Evolutionary conservation across 2,329 filamentous ascomycete species (phyloP).

Genomic region (Hirsutella minnesotensis): DNA sequence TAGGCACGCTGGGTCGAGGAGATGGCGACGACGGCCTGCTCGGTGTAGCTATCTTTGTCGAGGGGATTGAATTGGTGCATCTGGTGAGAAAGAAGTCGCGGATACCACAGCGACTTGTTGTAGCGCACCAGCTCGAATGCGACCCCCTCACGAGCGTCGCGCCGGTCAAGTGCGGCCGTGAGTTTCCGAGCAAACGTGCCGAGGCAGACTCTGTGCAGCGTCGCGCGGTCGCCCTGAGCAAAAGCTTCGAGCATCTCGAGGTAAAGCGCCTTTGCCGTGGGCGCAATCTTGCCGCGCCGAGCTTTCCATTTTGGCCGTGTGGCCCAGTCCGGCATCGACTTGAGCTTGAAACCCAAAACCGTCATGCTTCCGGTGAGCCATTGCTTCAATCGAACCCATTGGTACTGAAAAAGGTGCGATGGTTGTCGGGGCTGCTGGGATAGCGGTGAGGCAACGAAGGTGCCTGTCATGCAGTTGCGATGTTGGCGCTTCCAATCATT

Average conservation of each 20-base stretch:
- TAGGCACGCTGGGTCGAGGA: conserved; percentile 41
- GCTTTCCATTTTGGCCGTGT: conserved; percentile 31
- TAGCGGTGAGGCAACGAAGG: conserved; percentile 33
- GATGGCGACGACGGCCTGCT: conserved; percentile 50
- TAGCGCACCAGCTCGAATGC: conserved; percentile 45
- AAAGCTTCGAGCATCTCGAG: conserved; percentile 48
- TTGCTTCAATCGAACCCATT: conserved; percentile 22
- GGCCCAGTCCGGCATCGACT: conserved; percentile 32
- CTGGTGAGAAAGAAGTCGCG: conserved; percentile 44
- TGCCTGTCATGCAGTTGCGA: conserved; percentile 22
- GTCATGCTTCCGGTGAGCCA: conserved; percentile 21
- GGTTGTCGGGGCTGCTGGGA: conserved; percentile 19
- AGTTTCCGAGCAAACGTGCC: conserved; percentile 39
- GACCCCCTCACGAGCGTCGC: conserved; percentile 31
- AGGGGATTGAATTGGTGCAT: conserved; percentile 32
- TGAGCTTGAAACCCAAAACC: conserved; percentile 26
- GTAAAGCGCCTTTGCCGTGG: conserved; percentile 48
- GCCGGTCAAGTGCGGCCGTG: conserved; percentile 37
- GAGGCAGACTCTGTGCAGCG: conserved; percentile 41
- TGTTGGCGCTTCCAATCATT: not conserved
- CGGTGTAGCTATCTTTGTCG: conserved; percentile 21
- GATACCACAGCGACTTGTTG: conserved; percentile 26
- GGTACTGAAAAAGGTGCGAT: conserved; percentile 20
- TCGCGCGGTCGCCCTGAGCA: conserved; percentile 41
- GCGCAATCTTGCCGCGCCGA: conserved; percentile 27